These are phyloP conservation scores for Pythium volutum DNA, from an alignment of 352 stramenopile genomes.

Conservation along the genomic window DNA sequence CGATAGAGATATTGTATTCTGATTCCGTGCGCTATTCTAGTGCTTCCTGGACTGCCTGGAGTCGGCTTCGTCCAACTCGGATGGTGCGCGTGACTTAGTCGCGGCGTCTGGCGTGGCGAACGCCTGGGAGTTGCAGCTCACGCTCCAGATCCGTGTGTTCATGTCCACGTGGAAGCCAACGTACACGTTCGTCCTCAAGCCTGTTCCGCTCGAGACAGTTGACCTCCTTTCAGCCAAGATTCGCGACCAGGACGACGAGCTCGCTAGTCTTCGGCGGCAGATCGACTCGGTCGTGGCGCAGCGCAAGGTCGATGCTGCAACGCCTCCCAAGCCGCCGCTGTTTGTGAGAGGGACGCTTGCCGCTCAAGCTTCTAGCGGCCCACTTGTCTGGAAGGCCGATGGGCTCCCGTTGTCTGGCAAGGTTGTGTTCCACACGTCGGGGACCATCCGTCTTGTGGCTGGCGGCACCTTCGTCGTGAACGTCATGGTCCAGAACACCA, in stretches of 20 bases:
- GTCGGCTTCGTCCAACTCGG: background rate
- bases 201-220: background rate
- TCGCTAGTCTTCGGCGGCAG: background rate
- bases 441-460: background rate
- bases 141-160: constrained; percentile 10
- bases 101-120: background rate
- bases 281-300: background rate
- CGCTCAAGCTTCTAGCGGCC: background rate
- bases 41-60: background rate
- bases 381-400: constrained; percentile 1
- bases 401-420: background rate
- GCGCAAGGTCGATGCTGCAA: background rate
- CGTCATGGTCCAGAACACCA: constrained; percentile 7
- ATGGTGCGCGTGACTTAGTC: background rate
- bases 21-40: too few relatives aligned
- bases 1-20: too few relatives aligned
- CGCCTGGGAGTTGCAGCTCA: background rate
- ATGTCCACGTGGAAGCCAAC: constrained; percentile 7
- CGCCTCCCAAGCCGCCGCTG: background rate
- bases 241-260: constrained; percentile 14
- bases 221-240: constrained; percentile 12
- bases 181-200: constrained; percentile 14
- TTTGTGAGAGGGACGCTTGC: background rate
- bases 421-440: background rate
- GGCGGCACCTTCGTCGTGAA: constrained; percentile 7